These are phyloP conservation scores for Phytophthora capsici DNA, from an alignment of 352 stramenopile species.

Conservation along the genomic window DNA sequence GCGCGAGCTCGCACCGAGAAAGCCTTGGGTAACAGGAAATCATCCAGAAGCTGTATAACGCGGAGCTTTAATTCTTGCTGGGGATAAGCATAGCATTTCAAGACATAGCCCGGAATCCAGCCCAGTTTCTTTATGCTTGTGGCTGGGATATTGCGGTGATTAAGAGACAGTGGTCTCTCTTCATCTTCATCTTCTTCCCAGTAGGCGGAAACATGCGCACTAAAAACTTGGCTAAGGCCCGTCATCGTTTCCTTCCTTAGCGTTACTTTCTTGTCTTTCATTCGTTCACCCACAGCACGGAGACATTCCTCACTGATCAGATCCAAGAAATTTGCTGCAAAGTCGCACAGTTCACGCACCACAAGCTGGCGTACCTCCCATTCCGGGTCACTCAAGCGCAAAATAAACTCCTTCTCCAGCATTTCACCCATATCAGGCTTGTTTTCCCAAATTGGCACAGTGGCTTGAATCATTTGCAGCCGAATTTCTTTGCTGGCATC, in stretches of 20 bases:
- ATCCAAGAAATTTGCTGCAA: conserved; percentile 75
- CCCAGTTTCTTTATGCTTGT: conserved; percentile 66
- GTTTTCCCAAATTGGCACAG: conserved; percentile 72
- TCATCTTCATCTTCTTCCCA: conserved; percentile 46
- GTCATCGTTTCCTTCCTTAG: conserved; percentile 91
- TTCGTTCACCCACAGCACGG: conserved; percentile 78
- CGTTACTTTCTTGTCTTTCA: conserved; percentile 89
- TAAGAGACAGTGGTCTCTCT: conserved; percentile 27
- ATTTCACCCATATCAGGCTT: conserved; percentile 64
- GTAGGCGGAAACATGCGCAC: conserved; percentile 64
- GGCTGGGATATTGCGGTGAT: conserved; percentile 40
- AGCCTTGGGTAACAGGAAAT: conserved; percentile 83
- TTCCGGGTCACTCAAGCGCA: conserved; percentile 76
- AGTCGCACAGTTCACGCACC: conserved; percentile 85
- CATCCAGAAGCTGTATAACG: conserved; percentile 84
- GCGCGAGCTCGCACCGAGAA: conserved; percentile 56
- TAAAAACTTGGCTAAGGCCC: conserved; percentile 84
- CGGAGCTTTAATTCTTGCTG: conserved; percentile 85
- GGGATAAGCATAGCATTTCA: conserved; percentile 89
- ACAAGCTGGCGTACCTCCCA: conserved; percentile 84
- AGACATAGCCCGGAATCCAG: conserved; percentile 85
- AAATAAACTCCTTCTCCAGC: conserved; percentile 79
- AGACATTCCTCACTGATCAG: conserved; percentile 72
- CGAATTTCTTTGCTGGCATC: conserved; percentile 90
- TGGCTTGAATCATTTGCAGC: conserved; percentile 81